Conservation (phyloP, 2,329 filamentous ascomycete species). For the Fusarium caatingaense region DNA sequence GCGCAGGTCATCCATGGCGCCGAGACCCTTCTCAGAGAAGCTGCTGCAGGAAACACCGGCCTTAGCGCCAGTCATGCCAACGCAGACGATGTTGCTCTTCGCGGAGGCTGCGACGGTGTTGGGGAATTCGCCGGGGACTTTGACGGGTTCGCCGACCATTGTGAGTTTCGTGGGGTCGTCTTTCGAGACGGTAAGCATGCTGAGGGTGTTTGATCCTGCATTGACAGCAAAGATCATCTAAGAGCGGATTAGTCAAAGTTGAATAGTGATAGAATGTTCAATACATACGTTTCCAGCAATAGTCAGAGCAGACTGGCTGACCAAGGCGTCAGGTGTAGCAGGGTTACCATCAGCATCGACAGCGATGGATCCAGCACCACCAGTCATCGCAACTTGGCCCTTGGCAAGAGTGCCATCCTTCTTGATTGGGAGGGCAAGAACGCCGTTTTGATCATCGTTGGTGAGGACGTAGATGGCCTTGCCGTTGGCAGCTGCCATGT, state of each 20-base stretch:
- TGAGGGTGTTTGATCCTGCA: constrained; percentile 63
- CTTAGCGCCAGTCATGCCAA: constrained; percentile 57
- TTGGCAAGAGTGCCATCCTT: constrained; percentile 59
- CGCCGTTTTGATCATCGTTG: constrained; percentile 61
- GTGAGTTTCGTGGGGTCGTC: constrained; percentile 58
- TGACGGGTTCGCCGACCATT: constrained; percentile 56
- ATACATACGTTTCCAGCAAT: constrained; percentile 60
- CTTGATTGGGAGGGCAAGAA: constrained; percentile 62
- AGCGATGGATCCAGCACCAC: constrained; percentile 58
- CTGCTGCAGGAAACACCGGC: constrained; percentile 59
- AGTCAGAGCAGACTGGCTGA: constrained; percentile 62
- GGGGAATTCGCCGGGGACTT: constrained; percentile 64
- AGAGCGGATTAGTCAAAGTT: neutral
- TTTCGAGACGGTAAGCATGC: constrained; percentile 59
- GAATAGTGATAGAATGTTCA: rapidly evolving
- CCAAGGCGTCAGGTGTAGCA: constrained; percentile 62
- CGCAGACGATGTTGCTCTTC: constrained; percentile 58
- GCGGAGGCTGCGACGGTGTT: constrained; percentile 62
- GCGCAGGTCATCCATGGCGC: constrained; percentile 58
- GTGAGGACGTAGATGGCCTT: constrained; percentile 68
- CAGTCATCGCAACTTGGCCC: constrained; percentile 58
- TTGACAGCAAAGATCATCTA: constrained; percentile 66
- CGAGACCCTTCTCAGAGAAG: constrained; percentile 55
- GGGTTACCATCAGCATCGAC: constrained; percentile 54
- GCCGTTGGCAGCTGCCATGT: neutral